These are phyloP conservation scores for Populus hybrid DNA, from an alignment of 441 rosid genomes.

Conservation along the genomic window DNA sequence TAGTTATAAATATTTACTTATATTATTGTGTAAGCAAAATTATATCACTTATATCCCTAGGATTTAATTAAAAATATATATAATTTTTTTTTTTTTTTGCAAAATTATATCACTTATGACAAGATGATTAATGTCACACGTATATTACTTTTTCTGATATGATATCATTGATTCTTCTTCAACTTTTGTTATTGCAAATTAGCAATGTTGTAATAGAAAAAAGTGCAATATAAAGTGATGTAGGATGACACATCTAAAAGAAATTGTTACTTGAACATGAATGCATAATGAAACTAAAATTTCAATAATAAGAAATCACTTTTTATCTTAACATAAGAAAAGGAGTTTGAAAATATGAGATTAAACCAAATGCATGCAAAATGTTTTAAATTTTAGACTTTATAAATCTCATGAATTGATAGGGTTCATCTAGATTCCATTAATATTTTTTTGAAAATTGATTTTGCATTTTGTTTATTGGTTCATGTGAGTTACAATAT, in stretches of 20 bases:
- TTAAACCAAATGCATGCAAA: neutral
- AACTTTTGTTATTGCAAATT: neutral
- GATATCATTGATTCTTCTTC: neutral
- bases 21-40: neutral
- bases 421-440: neutral
- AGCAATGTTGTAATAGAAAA: neutral
- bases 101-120: neutral
- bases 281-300: neutral
- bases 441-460: neutral
- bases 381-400: neutral
- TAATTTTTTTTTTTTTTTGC: too few relatives aligned
- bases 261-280: neutral
- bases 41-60: neutral
- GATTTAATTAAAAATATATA: neutral
- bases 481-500: too few relatives aligned
- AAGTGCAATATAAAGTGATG: neutral
- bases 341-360: neutral
- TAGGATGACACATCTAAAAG: neutral
- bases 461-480: neutral
- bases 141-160: too few relatives aligned
- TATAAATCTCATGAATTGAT: neutral
- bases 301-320: neutral
- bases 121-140: neutral
- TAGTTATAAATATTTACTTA: too few relatives aligned
- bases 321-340: neutral